Evolutionary conservation across 2,329 filamentous ascomycete genomes (phyloP).

Genomic region (Claviceps africana): DNA sequence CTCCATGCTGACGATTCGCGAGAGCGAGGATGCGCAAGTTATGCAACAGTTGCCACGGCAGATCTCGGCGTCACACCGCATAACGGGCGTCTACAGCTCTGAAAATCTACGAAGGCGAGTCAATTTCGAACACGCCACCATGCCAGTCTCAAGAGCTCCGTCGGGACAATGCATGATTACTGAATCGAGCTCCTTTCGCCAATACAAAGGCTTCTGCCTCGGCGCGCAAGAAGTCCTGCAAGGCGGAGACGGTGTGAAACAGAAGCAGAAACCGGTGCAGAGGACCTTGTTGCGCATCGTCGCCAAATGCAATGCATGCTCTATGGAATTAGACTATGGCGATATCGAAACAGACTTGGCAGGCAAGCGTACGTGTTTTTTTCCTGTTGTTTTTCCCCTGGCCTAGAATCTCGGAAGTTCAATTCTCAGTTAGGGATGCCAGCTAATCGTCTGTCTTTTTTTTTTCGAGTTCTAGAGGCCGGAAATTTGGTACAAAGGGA

Average conservation of each 20-base stretch:
- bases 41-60: neutral
- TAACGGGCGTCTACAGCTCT: neutral
- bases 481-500: slow-evolving; percentile 32
- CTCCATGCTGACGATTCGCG: slow-evolving; percentile 6
- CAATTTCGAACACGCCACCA: neutral
- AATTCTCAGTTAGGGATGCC: no score
- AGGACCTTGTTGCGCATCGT: slow-evolving; percentile 13
- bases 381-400: neutral
- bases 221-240: slow-evolving; percentile 36
- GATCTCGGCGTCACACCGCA: neutral
- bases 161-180: slow-evolving; percentile 27
- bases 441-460: no score
- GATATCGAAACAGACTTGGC: slow-evolving; percentile 38
- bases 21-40: slow-evolving; percentile 1
- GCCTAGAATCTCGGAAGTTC: no score
- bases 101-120: neutral
- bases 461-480: slow-evolving; percentile 7
- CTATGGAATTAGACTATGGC: slow-evolving; percentile 39
- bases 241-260: slow-evolving; percentile 36
- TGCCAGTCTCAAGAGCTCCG: neutral
- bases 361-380: slow-evolving; percentile 24
- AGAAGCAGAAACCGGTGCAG: slow-evolving; percentile 33
- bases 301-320: slow-evolving; percentile 37
- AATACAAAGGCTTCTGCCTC: slow-evolving; percentile 39
- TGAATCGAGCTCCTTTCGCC: slow-evolving; percentile 33